Evolutionary conservation across 345 rosid genomes (phyloP), one percentile per base, ranked within the genome.

Genomic region (Eucalyptus regnans): DNA sequence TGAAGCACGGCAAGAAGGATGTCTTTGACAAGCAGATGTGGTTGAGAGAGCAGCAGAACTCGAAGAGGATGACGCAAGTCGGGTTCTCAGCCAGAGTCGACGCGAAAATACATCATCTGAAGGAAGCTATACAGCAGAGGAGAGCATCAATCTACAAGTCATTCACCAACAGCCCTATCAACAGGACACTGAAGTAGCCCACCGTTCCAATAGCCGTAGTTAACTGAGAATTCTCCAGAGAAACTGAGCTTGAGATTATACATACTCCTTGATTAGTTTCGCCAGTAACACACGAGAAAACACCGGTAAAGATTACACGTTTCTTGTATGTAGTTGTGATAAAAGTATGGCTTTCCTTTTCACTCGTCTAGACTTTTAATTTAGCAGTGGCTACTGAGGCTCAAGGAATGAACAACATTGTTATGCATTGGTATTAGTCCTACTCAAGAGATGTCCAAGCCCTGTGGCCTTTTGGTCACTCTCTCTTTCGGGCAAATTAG

Each of bases 61-160:
- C 95, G 2, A 92, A 93, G 89, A 91, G 90, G 90, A 90, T 50
- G 89, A 95, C 91, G 12, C 91, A 93, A 83, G 89, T 95, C 89
- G 93, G 98, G 8, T 94, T 97, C 89, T 91, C 97, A 9, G 98
- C 97, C 29, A 91, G 97, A 54, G 98, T 97, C 2, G 94, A 96
- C 87, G 93, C 93, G 3, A 94, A 91, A 85, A 80, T 94, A 86
- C 79, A 87, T 60, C 88, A 90, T 7, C 81, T 90, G 76, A 68
- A 68, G 88, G 80, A 86, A 81, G 79, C 54, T 88, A 71, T 86
- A 54, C 66, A 86, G 25, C 89, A 85, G 41, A 86, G 88, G 86
- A 88, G 13, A 56, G 15, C 9, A 9, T 43, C 86, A 7, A 44
- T 91, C 23, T 22, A 51, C 33, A 48, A 50, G 79, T 87, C 88